These are phyloP conservation scores for Bisporella sp. DNA, from an alignment of 2,329 filamentous ascomycete genomes.

Conservation along the genomic window DNA sequence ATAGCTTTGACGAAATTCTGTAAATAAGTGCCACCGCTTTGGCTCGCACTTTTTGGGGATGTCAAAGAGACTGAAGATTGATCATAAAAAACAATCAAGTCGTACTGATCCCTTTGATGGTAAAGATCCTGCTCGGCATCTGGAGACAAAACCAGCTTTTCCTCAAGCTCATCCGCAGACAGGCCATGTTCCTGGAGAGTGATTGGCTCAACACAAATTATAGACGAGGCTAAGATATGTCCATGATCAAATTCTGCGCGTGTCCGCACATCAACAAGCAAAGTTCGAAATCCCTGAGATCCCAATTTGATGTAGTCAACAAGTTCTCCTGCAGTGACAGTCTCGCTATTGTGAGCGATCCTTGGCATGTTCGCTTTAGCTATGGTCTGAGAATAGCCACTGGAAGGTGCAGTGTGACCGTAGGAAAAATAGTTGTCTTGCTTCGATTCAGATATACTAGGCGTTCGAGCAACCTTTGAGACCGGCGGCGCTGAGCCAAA, in stretches of 20 bases:
- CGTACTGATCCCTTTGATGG: constrained; percentile 64
- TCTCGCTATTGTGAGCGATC: constrained; percentile 1
- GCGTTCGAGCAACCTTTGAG: constrained; percentile 17
- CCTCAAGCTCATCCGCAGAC: constrained; percentile 51
- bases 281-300: constrained; percentile 50
- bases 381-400: not conserved
- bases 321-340: constrained; percentile 52
- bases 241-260: constrained; percentile 79
- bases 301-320: constrained; percentile 58
- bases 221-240: constrained; percentile 76
- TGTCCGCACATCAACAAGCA: constrained; percentile 80
- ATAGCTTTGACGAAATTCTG: constrained; percentile 72
- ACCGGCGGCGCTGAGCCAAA: constrained; percentile 19
- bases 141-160: constrained; percentile 65
- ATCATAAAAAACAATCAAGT: constrained; percentile 89
- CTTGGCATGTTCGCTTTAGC: not conserved
- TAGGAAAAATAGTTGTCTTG: constrained; percentile 18
- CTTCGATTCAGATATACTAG: constrained; percentile 11
- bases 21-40: constrained; percentile 46
- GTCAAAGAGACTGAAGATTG: constrained; percentile 42
- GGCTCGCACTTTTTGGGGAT: constrained; percentile 31
- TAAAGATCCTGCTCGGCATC: constrained; percentile 72
- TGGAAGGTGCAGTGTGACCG: not conserved
- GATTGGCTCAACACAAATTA: constrained; percentile 87
- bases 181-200: constrained; percentile 57